Percentiles rank a stretch among this genome's conserved stretches.
Evolutionary conservation across 2,329 filamentous ascomycete genomes (phyloP).

Genomic region (Botrytis pseudocinerea): DNA sequence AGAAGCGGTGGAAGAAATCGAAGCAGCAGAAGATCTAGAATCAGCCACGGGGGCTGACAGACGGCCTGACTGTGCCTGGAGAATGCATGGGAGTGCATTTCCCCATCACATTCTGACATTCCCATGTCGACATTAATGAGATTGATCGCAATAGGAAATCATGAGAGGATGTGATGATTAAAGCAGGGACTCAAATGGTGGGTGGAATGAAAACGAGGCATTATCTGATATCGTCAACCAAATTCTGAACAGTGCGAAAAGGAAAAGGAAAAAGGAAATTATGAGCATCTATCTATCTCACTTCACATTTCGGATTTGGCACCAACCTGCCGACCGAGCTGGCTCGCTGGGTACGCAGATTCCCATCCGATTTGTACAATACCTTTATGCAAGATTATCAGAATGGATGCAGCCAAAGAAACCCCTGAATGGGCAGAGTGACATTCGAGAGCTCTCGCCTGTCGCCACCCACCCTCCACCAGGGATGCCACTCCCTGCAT

Average conservation of each 20-base stretch:
- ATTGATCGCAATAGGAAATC: neutral
- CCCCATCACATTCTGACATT: conserved; percentile 3
- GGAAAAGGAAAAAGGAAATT: neutral
- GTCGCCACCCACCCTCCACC: neutral
- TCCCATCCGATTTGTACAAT: conserved; percentile 6
- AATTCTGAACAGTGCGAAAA: neutral
- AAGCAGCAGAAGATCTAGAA: conserved; percentile 1
- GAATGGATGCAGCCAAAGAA: neutral
- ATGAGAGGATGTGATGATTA: neutral
- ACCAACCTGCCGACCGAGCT: neutral
- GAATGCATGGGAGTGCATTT: neutral
- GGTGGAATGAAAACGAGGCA: neutral
- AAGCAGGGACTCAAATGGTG: neutral
- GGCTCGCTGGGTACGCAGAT: neutral
- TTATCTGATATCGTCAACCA: conserved; percentile 6
- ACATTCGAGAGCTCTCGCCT: conserved; percentile 7
- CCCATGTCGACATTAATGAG: neutral
- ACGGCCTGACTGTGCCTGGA: neutral
- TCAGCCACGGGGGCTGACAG: neutral
- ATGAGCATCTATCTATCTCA: neutral
- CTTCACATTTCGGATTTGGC: neutral
- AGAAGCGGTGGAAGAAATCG: conserved; percentile 1
- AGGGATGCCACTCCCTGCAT: neutral
- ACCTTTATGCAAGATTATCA: conserved; percentile 8
- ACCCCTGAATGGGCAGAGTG: conserved; percentile 1